Evolutionary conservation across 257 asterid genomes (phyloP).

Genomic region (Leonotis leonurus): DNA sequence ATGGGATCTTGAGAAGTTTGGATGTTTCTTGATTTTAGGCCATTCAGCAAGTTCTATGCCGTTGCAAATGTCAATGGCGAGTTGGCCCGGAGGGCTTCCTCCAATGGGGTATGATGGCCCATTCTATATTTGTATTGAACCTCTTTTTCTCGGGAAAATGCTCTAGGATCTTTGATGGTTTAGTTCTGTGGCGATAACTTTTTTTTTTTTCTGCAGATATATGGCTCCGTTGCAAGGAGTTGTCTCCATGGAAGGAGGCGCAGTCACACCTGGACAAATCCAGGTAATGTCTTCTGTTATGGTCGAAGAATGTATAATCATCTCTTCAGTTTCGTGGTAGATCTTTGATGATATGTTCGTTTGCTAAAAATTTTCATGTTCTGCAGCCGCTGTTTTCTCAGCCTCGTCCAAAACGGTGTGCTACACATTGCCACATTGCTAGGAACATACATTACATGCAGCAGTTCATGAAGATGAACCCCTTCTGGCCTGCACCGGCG

Average conservation of each 20-base stretch:
- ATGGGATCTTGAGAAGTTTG: not conserved
- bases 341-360: not conserved
- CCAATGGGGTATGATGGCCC: slow-evolving; percentile 68
- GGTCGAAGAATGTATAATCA: too few species aligned
- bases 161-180: slow-evolving; percentile 16
- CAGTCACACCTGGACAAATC: slow-evolving; percentile 53
- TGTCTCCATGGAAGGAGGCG: slow-evolving; percentile 65
- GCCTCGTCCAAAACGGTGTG: slow-evolving; percentile 78
- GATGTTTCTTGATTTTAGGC: slow-evolving; percentile 26
- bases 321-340: too few species aligned
- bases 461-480: slow-evolving; percentile 69
- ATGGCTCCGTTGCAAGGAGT: slow-evolving; percentile 88
- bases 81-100: slow-evolving; percentile 95
- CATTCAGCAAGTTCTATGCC: slow-evolving; percentile 51
- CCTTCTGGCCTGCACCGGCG: slow-evolving; percentile 63
- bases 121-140: not conserved
- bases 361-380: not conserved
- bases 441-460: slow-evolving; percentile 64
- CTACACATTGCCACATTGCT: slow-evolving; percentile 89
- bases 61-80: slow-evolving; percentile 62
- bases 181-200: slow-evolving; percentile 18
- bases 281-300: slow-evolving; percentile 50
- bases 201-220: slow-evolving; percentile 42
- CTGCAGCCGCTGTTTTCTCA: slow-evolving; percentile 68
- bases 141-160: too few species aligned